Evolutionary conservation across 1,139 yeast species (phyloP).

Genomic region (Hyphopichia burtonii): DNA sequence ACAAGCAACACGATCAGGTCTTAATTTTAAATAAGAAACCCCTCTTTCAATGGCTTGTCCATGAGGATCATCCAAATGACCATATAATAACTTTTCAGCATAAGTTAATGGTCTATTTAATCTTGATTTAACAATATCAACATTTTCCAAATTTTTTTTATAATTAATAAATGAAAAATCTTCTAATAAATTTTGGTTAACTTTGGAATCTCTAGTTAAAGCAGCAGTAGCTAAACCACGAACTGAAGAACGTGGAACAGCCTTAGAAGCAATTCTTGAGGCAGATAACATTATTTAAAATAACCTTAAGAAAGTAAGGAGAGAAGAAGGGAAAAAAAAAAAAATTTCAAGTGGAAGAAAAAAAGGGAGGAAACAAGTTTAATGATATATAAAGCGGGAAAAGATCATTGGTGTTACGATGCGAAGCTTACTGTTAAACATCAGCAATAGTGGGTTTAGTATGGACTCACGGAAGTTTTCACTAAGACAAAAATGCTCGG

Average conservation of each 20-base stretch:
- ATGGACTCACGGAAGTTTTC: background rate
- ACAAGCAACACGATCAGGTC: constrained; percentile 99
- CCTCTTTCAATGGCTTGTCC: constrained; percentile 96
- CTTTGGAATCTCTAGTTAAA: constrained; percentile 88
- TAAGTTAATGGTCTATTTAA: constrained; percentile 92
- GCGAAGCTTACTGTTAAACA: background rate
- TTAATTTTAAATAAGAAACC: constrained; percentile 89
- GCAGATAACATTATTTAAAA: constrained; percentile 36
- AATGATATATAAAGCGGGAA: background rate
- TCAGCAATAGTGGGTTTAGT: background rate
- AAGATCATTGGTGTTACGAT: background rate
- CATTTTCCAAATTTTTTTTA: constrained; percentile 78
- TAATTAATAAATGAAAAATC: constrained; percentile 76
- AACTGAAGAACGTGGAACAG: constrained; percentile 35
- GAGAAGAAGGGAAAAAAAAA: constrained; percentile 3
- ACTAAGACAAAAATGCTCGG: background rate
- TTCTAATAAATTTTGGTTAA: constrained; percentile 89
- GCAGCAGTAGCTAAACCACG: constrained; percentile 79
- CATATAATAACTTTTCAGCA: constrained; percentile 95
- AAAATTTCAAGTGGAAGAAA: constrained; percentile 2
- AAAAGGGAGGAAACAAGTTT: background rate
- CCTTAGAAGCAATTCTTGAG: constrained; percentile 33
- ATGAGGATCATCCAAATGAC: constrained; percentile 95
- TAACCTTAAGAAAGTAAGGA: constrained; percentile 5
- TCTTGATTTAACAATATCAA: constrained; percentile 82